phyloP scores from a whole-genome alignment of 2,329 filamentous ascomycete species.

The Fusarium vanettenii region DNA sequence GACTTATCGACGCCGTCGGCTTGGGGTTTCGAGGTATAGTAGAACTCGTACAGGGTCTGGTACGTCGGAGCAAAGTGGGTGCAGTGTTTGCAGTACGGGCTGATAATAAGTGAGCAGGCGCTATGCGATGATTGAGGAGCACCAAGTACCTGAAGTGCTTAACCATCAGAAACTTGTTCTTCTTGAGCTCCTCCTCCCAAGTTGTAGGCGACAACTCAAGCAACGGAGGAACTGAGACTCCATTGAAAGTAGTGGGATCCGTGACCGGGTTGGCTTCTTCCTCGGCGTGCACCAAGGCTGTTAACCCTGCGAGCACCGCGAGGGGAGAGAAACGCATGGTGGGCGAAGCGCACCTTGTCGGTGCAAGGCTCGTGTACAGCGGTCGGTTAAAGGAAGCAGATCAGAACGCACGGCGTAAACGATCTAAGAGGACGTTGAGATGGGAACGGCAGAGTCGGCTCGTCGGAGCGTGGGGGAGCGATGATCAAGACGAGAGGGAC shows the following conservation, averaged over 20 bases:
- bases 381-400: background rate
- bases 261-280: conserved; percentile 49
- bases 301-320: conserved; percentile 59
- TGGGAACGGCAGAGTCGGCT: background rate
- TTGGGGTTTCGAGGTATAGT: conserved; percentile 84
- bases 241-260: conserved; percentile 71
- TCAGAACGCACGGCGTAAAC: background rate
- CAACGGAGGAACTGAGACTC: conserved; percentile 73
- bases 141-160: conserved; percentile 74
- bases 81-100: conserved; percentile 78
- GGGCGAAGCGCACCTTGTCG: conserved; percentile 19
- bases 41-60: conserved; percentile 96
- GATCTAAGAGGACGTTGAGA: background rate
- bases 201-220: conserved; percentile 68
- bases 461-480: conserved; percentile 1
- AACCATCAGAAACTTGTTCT: conserved; percentile 64
- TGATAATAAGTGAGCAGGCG: conserved; percentile 45
- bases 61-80: conserved; percentile 82
- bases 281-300: conserved; percentile 48
- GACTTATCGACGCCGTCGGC: conserved; percentile 64
- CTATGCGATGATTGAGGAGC: background rate
- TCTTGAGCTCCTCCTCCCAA: conserved; percentile 67
- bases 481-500: conserved; percentile 15
- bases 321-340: conserved; percentile 52
- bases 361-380: background rate